Evolutionary conservation across 352 stramenopile genomes (phyloP).

Genomic region (Phytophthora nicotianae): DNA sequence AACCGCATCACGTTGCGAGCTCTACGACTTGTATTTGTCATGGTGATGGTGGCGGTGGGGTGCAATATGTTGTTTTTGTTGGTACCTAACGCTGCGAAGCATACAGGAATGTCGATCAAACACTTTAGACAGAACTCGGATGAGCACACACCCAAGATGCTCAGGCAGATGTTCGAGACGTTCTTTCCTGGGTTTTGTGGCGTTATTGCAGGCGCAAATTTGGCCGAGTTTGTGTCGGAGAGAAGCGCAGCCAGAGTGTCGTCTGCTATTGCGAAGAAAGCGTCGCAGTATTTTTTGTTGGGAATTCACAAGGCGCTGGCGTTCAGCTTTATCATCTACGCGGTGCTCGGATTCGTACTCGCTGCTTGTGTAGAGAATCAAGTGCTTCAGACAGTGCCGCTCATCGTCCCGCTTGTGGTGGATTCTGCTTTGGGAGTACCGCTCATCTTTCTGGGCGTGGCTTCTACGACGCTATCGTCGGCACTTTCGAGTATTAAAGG

Average conservation of each 20-base stretch:
- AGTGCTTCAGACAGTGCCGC: background rate
- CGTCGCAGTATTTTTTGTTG: slow-evolving; percentile 1
- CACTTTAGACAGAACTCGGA: slow-evolving; percentile 3
- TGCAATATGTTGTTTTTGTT: slow-evolving; percentile 2
- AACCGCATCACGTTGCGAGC: background rate
- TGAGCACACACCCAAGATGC: slow-evolving; percentile 1
- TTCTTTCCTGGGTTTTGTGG: slow-evolving; percentile 1
- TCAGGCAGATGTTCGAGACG: background rate
- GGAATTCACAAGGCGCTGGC: slow-evolving; percentile 2
- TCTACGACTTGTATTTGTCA: slow-evolving; percentile 2
- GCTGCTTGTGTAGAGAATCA: background rate
- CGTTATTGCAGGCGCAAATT: background rate
- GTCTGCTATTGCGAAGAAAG: background rate
- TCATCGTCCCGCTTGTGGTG: background rate
- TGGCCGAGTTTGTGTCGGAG: slow-evolving; percentile 1
- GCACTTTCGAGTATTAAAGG: background rate
- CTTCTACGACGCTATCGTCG: background rate
- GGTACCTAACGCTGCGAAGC: background rate
- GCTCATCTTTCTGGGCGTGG: slow-evolving; percentile 1
- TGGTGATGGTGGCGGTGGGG: background rate
- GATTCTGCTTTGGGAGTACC: background rate
- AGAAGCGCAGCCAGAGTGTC: slow-evolving; percentile 1
- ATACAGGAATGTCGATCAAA: background rate
- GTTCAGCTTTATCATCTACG: slow-evolving; percentile 1
- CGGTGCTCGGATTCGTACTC: background rate